A percentile compares a stretch with the other conserved stretches of the same genome.
Evolutionary conservation across 2,329 filamentous ascomycete species (phyloP).

Genomic region (Claviceps humidiphila): DNA sequence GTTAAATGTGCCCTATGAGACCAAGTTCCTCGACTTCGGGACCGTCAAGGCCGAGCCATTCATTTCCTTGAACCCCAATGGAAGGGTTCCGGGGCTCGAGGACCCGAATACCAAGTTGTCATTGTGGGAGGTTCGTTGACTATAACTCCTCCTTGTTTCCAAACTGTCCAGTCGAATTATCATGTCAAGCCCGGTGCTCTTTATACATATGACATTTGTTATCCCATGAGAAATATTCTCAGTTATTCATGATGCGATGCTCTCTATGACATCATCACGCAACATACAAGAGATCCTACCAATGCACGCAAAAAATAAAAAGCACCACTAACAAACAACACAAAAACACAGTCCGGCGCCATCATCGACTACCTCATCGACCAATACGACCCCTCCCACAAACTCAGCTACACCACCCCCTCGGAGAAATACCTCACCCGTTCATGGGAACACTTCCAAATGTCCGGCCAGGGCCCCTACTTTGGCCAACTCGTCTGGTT

Average conservation of each 20-base stretch:
- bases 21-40: constrained; percentile 8
- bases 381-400: constrained; percentile 10
- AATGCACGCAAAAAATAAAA: neutral
- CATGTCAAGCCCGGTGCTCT: too few relatives aligned
- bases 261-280: too few relatives aligned
- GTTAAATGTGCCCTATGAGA: constrained; percentile 12
- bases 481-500: constrained; percentile 16
- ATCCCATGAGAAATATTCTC: too few relatives aligned
- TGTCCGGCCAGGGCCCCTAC: constrained; percentile 18
- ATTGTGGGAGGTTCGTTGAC: constrained; percentile 10
- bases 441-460: constrained; percentile 11
- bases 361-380: constrained; percentile 15
- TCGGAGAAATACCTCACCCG: constrained; percentile 8
- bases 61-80: constrained; percentile 12
- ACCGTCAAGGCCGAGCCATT: constrained; percentile 13
- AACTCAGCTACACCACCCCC: constrained; percentile 5
- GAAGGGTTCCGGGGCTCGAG: constrained; percentile 10
- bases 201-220: neutral
- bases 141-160: too few relatives aligned
- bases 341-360: constrained; percentile 8
- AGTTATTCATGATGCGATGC: too few relatives aligned
- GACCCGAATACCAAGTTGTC: constrained; percentile 12
- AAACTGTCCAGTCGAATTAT: too few relatives aligned
- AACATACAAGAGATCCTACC: too few relatives aligned
- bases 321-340: neutral